Percentiles rank a stretch among this genome's conserved stretches.
These are phyloP conservation scores for button mushroom (Agaricus bisporus) DNA, from an alignment of 768 basidiomycete species.

Conservation along the genomic window DNA sequence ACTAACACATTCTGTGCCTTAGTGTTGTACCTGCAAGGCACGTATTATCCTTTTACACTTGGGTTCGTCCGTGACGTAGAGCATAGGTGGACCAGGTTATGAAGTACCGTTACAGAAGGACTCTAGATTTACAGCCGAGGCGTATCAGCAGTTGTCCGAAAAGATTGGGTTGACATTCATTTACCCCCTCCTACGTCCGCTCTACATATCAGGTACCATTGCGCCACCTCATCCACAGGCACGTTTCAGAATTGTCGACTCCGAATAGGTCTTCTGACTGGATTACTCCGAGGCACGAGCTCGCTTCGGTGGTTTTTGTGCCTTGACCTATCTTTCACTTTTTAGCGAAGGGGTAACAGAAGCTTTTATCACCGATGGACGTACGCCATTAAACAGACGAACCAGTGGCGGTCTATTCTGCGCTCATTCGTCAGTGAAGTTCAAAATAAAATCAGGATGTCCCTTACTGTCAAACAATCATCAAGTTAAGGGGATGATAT, in stretches of 20 bases:
- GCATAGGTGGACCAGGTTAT: slow-evolving; percentile 42
- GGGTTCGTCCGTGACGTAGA: background rate
- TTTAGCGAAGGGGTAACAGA: slow-evolving; percentile 38
- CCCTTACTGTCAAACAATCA: slow-evolving; percentile 21
- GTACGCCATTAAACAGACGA: slow-evolving; percentile 30
- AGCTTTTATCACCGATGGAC: slow-evolving; percentile 42
- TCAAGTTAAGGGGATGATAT: slow-evolving; percentile 39
- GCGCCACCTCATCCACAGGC: background rate
- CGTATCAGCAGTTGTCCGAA: slow-evolving; percentile 10
- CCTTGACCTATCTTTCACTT: slow-evolving; percentile 42
- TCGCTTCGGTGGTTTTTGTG: slow-evolving; percentile 49
- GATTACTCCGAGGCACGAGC: slow-evolving; percentile 48
- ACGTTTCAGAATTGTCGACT: background rate
- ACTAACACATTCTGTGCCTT: slow-evolving; percentile 8
- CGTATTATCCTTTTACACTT: background rate
- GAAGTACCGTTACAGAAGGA: slow-evolving; percentile 30
- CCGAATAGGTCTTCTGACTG: slow-evolving; percentile 40
- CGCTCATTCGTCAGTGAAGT: slow-evolving; percentile 30
- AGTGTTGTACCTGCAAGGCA: slow-evolving; percentile 41
- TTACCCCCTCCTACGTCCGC: slow-evolving; percentile 17
- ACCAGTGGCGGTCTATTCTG: slow-evolving; percentile 38
- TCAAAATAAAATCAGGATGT: background rate
- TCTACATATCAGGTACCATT: slow-evolving; percentile 41
- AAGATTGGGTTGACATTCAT: background rate
- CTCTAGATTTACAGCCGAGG: slow-evolving; percentile 29